Evolutionary conservation across 1,284 basidiomycete genomes (phyloP).

Genomic region (Ustilago cynodontis): DNA sequence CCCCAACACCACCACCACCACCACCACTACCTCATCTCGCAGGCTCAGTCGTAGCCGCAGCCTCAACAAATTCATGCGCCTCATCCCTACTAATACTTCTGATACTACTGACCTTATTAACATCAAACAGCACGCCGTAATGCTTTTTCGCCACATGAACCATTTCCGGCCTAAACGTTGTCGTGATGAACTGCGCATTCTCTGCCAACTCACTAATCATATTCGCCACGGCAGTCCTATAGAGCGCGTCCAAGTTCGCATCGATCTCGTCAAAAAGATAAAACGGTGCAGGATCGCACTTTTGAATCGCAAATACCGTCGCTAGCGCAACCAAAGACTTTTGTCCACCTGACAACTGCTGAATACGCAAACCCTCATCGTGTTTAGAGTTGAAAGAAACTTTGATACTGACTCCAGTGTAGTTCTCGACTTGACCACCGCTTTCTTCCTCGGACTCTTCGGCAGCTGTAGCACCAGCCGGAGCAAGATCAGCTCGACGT

Average conservation of each 20-base stretch:
- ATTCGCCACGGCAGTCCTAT: slow-evolving; percentile 93
- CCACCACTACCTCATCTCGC: slow-evolving; percentile 9
- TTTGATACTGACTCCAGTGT: slow-evolving; percentile 96
- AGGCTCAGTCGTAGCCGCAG: slow-evolving; percentile 51
- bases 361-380: slow-evolving; percentile 94
- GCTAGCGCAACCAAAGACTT: slow-evolving; percentile 97
- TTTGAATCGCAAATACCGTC: slow-evolving; percentile 97
- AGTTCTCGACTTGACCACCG: slow-evolving; percentile 79
- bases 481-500: slow-evolving; percentile 80
- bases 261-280: slow-evolving; percentile 99
- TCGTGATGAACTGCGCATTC: slow-evolving; percentile 96
- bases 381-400: slow-evolving; percentile 99
- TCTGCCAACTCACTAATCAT: slow-evolving; percentile 93
- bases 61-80: slow-evolving; percentile 87
- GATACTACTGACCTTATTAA: slow-evolving; percentile 87
- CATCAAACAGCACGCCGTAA: slow-evolving; percentile 99
- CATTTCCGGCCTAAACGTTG: slow-evolving; percentile 98
- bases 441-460: slow-evolving; percentile 67
- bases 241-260: slow-evolving; percentile 96
- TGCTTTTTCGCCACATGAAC: slow-evolving; percentile 93
- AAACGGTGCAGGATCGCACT: slow-evolving; percentile 98
- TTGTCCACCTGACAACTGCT: slow-evolving; percentile 96
- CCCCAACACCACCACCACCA: neutral
- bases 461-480: slow-evolving; percentile 59
- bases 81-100: slow-evolving; percentile 84